These are phyloP conservation scores for Penicillium odoratum DNA, from an alignment of 495 filamentous ascomycete genomes.

Conservation along the genomic window DNA sequence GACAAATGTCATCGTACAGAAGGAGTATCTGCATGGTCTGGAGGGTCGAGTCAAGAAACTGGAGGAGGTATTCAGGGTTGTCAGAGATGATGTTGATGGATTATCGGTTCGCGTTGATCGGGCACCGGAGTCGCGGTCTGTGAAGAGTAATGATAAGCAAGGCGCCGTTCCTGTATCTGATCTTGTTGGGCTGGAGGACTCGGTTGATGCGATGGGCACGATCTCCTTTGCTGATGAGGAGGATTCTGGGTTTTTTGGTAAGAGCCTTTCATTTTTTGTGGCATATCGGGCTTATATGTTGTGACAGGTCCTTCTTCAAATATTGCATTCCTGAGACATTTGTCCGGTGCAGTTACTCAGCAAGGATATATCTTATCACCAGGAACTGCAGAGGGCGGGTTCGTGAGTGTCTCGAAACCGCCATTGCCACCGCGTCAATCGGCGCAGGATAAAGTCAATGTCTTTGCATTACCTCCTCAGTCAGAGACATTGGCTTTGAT, in stretches of 20 bases:
- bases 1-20: slow-evolving; percentile 46
- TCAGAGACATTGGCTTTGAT: slow-evolving; percentile 27
- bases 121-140: neutral
- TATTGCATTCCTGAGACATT: slow-evolving; percentile 45
- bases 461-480: slow-evolving; percentile 28
- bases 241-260: slow-evolving; percentile 51
- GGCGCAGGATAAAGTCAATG: slow-evolving; percentile 6
- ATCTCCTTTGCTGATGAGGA: slow-evolving; percentile 43
- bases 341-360: slow-evolving; percentile 29
- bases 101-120: slow-evolving; percentile 18
- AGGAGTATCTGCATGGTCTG: slow-evolving; percentile 35
- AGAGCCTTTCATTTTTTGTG: neutral
- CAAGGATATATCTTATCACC: slow-evolving; percentile 10
- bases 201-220: slow-evolving; percentile 46
- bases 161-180: slow-evolving; percentile 9
- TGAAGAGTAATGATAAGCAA: neutral
- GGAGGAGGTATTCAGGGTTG: slow-evolving; percentile 25
- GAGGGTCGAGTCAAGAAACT: slow-evolving; percentile 21
- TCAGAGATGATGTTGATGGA: slow-evolving; percentile 28
- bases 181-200: slow-evolving; percentile 29
- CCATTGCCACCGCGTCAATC: slow-evolving; percentile 12
- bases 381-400: slow-evolving; percentile 14
- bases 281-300: slow-evolving; percentile 5
- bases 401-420: slow-evolving; percentile 29
- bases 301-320: slow-evolving; percentile 47